Percentiles rank a stretch among this genome's conserved stretches.
Conservation (phyloP, 768 basidiomycete genomes). For the Asterophora lycoperdoides region DNA sequence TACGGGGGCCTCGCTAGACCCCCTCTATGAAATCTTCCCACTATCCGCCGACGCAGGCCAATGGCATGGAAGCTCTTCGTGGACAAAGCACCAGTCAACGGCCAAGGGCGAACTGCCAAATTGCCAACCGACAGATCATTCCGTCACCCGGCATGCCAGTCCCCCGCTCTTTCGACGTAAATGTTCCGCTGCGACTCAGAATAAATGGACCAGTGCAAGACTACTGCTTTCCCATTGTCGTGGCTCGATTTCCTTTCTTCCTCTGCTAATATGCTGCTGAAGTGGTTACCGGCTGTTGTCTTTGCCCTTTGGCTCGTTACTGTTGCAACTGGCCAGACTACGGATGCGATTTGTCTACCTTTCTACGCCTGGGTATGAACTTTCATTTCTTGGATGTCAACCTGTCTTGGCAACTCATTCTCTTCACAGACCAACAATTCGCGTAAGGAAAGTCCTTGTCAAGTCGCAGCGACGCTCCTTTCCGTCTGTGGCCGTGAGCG, state of each 20-base stretch:
- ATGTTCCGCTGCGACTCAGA: slow-evolving; percentile 1
- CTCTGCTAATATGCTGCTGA: slow-evolving; percentile 20
- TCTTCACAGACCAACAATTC: slow-evolving; percentile 40
- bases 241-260: not conserved
- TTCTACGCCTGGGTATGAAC: slow-evolving; percentile 41
- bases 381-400: not conserved
- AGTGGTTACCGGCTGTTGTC: slow-evolving; percentile 18
- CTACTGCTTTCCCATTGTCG: not conserved
- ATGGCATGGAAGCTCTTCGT: slow-evolving; percentile 17
- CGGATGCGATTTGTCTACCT: slow-evolving; percentile 36
- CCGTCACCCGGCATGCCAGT: not conserved
- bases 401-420: not conserved
- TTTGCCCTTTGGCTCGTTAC: slow-evolving; percentile 17
- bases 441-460: slow-evolving; percentile 42
- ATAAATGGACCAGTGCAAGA: slow-evolving; percentile 4
- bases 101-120: slow-evolving; percentile 29
- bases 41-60: not conserved
- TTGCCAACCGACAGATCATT: slow-evolving; percentile 19
- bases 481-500: slow-evolving; percentile 41
- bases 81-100: slow-evolving; percentile 15
- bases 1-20: not conserved
- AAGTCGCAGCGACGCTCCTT: slow-evolving; percentile 39
- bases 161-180: slow-evolving; percentile 14
- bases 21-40: slow-evolving; percentile 7
- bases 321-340: slow-evolving; percentile 28